Conservation (phyloP, 441 rosid species). For the Gossypium aridum region DNA sequence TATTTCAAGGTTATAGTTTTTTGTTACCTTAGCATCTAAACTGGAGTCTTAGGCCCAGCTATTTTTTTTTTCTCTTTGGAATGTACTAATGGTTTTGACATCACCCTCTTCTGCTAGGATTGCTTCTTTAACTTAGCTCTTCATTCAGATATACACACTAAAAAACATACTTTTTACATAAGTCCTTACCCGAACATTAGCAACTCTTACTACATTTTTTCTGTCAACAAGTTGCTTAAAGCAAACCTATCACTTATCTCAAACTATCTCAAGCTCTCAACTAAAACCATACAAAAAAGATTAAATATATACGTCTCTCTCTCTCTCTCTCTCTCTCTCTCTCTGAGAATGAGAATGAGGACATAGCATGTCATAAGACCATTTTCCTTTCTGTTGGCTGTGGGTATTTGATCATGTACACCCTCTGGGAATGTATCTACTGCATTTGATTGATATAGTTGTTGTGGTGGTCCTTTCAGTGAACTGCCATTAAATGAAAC, state of each 20-base stretch:
- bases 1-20: neutral
- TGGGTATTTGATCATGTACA: neutral
- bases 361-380: neutral
- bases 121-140: neutral
- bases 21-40: neutral
- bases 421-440: neutral
- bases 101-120: neutral
- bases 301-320: too few relatives aligned
- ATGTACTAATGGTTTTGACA: neutral
- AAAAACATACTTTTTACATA: neutral
- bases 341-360: neutral
- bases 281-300: neutral
- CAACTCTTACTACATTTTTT: neutral
- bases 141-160: neutral
- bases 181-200: neutral
- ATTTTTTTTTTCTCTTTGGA: neutral
- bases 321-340: too few relatives aligned
- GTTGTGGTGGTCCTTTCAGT: neutral
- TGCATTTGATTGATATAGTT: neutral
- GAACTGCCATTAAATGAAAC: neutral
- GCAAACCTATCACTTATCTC: neutral
- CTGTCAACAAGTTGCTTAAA: neutral
- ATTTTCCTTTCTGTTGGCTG: neutral
- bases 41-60: neutral
- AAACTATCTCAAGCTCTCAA: neutral